Evolutionary conservation across 1,139 yeast species (phyloP).

Genomic region (Zygosaccharomyces sapae): DNA sequence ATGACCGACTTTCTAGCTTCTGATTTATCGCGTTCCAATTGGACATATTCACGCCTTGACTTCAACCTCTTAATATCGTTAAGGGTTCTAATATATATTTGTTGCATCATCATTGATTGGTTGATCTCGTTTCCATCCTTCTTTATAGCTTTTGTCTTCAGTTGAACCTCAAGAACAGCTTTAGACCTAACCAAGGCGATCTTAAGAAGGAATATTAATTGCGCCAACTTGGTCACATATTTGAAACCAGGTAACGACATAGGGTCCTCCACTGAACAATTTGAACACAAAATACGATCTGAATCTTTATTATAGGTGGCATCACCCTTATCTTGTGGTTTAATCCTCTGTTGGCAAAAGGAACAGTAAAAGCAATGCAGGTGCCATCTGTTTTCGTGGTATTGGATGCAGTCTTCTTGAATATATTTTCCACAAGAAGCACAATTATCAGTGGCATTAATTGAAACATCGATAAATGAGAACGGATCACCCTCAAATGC

Average conservation of each 20-base stretch:
- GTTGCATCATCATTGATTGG: slow-evolving; percentile 36
- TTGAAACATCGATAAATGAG: slow-evolving; percentile 48
- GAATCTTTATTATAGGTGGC: slow-evolving; percentile 42
- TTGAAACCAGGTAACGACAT: slow-evolving; percentile 55
- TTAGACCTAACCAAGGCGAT: slow-evolving; percentile 81
- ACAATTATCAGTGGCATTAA: slow-evolving; percentile 77
- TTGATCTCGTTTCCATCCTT: slow-evolving; percentile 17
- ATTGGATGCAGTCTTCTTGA: slow-evolving; percentile 72
- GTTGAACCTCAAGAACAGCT: slow-evolving; percentile 55
- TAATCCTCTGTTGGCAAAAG: slow-evolving; percentile 45
- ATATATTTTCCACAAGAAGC: slow-evolving; percentile 65
- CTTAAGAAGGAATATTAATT: slow-evolving; percentile 69
- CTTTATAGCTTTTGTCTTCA: slow-evolving; percentile 25
- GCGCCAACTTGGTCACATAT: slow-evolving; percentile 63
- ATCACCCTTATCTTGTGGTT: slow-evolving; percentile 41
- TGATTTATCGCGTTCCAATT: slow-evolving; percentile 54
- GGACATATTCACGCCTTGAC: slow-evolving; percentile 68
- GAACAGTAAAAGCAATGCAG: slow-evolving; percentile 63
- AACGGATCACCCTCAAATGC: slow-evolving; percentile 42
- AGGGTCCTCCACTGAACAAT: slow-evolving; percentile 51
- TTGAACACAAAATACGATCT: slow-evolving; percentile 49
- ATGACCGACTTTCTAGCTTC: slow-evolving; percentile 55
- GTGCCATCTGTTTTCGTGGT: slow-evolving; percentile 76
- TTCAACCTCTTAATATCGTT: slow-evolving; percentile 75
- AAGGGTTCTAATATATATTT: slow-evolving; percentile 62